Evolutionary conservation across 2,329 filamentous ascomycete species (phyloP), one percentile per base, ranked within the genome.

Genomic region (Neofusicoccum sp.): DNA sequence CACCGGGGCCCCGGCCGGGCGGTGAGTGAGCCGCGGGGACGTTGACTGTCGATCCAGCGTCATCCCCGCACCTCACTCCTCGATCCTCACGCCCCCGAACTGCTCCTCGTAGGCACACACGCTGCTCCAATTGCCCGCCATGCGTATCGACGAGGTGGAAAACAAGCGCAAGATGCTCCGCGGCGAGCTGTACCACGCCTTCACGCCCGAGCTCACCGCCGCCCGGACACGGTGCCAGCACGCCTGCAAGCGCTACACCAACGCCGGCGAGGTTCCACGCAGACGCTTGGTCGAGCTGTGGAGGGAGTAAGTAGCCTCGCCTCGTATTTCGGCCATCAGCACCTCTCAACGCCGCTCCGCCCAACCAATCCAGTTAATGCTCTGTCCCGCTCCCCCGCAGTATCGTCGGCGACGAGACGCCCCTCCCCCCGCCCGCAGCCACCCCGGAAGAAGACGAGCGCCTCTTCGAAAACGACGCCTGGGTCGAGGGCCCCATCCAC

Each of bases 151-250:
- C 28, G 61, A 63, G 29, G 61, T 29, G 34, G 75, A 77, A 59
- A 78, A 78, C 67, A 76, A 73, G 66, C 68, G 71, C 47, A 73
- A 71, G 49, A 92, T 91, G 88, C 76, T 79, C 52, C 79, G 81
- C 12, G 89, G 89, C 54, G 87, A 94, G 73, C 82, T 94, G 9
- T 93, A 92, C 75, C 84, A 87, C 68, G 86, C 89, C 45, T 93
- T 93, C 71, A 85, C 85, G 0, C 88, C 90, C 0, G 84, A 89
- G 37, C 85, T 95, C 3, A 76, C 85, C 2, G 85, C 83, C 1
- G 87, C 83, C 43, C 85, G 91, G 16, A 77, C 79, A n/a, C 82
- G 87, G 12, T 91, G 89, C 74, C 81, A 81, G 45, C 75, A 79
- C 36, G 89, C 90, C 0, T 87, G 84, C 68, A 74, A 81, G 28